phyloP scores from a whole-genome alignment of 306 rosid species.

The Mucuna pruriens region DNA sequence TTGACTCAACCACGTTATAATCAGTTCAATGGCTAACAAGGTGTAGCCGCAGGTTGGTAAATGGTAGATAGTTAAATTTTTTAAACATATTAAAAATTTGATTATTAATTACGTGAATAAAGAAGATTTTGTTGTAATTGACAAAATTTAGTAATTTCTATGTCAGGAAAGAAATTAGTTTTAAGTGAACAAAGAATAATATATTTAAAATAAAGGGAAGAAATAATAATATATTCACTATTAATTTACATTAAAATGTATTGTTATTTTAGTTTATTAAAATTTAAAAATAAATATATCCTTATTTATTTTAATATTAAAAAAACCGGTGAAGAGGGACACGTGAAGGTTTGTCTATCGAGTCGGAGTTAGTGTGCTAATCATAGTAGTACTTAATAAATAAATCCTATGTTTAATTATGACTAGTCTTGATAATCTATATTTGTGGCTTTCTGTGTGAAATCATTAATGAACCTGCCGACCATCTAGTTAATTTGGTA shows the following conservation, averaged over 20 bases:
- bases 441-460: neutral
- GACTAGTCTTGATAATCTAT: conserved; percentile 25
- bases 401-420: conserved; percentile 3
- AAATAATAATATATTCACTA: neutral
- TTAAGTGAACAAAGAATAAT: too few species aligned
- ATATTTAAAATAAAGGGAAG: neutral
- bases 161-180: too few species aligned
- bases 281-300: neutral
- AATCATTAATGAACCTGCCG: conserved; percentile 43
- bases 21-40: neutral
- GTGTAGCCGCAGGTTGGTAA: too few species aligned
- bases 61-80: too few species aligned
- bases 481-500: conserved; percentile 31
- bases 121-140: too few species aligned
- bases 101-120: too few species aligned
- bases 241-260: neutral
- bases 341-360: conserved; percentile 13
- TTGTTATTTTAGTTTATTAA: neutral
- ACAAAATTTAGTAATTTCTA: too few species aligned
- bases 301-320: neutral
- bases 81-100: too few species aligned
- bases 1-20: neutral
- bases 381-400: neutral
- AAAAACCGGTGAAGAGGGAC: conserved; percentile 1
- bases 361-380: conserved; percentile 17